Base-by-base conservation (phyloP, 192 early-diverging fungal genomes). In the Spizellomyces sp. region DNA sequence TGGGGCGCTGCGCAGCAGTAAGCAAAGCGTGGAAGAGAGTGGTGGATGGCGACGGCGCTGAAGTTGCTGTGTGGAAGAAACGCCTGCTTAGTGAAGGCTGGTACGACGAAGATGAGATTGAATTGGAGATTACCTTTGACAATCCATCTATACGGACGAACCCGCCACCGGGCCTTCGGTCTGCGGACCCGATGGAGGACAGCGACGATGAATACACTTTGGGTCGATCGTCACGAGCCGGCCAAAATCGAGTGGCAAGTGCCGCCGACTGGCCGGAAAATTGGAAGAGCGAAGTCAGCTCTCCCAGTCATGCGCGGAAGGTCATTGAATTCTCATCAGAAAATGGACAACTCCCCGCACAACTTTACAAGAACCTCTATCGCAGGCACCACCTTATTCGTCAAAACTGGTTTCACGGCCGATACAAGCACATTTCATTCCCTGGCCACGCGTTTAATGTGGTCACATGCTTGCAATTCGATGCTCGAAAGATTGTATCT, bases 401-500 rank as follows among this genome's bases (percentile, higher is more conserved):
- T 48, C 89, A 89, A 66, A 94, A 94, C 77, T 99, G 95, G 97
- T 74, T 84, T 15, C 83, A 84, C 46, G 93, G 92, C 22, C 72
- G 81, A 17, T 89, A 86, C 76, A 86, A 87, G 73, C 89, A 92
- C 45, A 88, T 90, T 21, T 89, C 86, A 45, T 96, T 99, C 72
- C 83, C 84, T 19, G 93, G 94, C 21, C 92, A 96, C 70, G 87
- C 84, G 22, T 85, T 86, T 47, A 83, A 89, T 69, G 94, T 98
- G 0, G 96, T 98, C 6, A 98, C 98, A 10, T 98, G 95, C 67
- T 78, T 99, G 45, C 95, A 98, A 75, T 95, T 97, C 82, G 96
- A 98, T 73, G 87, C 87, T n/a, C 91, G 96, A 52, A 94, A 98
- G 78, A 94, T 99, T 27, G 89, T 99, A 15, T 92, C 93, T 9